Evolutionary conservation across 768 basidiomycete genomes (phyloP).

Genomic region (Leccinum boreale): DNA sequence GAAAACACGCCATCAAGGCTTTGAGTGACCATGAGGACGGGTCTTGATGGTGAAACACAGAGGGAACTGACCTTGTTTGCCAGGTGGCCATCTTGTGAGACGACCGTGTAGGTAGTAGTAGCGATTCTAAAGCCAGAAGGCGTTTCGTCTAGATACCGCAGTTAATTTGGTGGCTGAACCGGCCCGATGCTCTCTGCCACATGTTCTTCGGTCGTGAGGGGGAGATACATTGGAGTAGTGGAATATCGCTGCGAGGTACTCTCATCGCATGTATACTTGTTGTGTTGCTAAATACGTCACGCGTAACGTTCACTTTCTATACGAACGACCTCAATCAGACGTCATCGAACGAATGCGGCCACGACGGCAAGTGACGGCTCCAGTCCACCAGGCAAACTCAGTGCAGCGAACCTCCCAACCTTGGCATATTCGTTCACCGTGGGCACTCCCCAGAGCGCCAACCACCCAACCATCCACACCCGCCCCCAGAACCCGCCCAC

Average conservation of each 20-base stretch:
- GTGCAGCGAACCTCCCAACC: slow-evolving; percentile 11
- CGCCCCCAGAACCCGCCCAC: slow-evolving; percentile 47
- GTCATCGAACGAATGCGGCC: slow-evolving; percentile 19
- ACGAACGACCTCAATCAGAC: no score
- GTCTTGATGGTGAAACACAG: not conserved
- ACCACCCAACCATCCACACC: slow-evolving; percentile 51
- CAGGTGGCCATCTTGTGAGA: not conserved
- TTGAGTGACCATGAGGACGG: not conserved
- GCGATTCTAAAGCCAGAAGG: not conserved
- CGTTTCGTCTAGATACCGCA: no score
- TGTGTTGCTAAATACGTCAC: no score
- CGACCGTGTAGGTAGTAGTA: not conserved
- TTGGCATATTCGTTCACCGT: slow-evolving; percentile 38
- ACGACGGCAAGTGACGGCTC: slow-evolving; percentile 19
- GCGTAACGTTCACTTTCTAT: no score
- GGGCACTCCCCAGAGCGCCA: slow-evolving; percentile 44
- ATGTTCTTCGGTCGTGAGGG: no score
- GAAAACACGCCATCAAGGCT: slow-evolving; percentile 2
- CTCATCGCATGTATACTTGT: no score
- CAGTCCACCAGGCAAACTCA: slow-evolving; percentile 9
- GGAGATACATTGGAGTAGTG: no score
- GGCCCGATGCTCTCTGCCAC: no score
- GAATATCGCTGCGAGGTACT: no score
- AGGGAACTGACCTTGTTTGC: not conserved
- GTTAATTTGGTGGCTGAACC: no score